Percentiles rank a stretch among this genome's conserved stretches.
phyloP scores from a whole-genome alignment of 768 basidiomycete species.

The Pilatotrama ljubarskyi region DNA sequence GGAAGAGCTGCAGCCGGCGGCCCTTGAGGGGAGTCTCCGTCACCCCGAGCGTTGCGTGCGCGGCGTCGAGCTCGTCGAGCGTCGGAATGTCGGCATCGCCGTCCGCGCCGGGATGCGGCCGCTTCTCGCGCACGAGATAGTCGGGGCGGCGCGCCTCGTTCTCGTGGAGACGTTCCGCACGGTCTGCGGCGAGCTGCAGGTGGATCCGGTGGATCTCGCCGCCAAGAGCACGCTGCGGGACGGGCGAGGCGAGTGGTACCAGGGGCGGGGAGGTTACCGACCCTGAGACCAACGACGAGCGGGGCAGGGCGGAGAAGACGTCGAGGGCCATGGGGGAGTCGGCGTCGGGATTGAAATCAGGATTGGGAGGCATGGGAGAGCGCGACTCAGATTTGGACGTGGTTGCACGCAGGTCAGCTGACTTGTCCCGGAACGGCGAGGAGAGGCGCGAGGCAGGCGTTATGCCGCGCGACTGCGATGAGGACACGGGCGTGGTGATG shows the following conservation, averaged over 20 bases:
- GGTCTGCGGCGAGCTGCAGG: conserved; percentile 51
- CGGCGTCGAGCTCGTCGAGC: conserved; percentile 37
- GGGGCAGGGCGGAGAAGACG: conserved; percentile 16
- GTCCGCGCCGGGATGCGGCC: conserved; percentile 34
- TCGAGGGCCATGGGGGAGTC: conserved; percentile 4
- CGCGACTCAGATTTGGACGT: conserved; percentile 17
- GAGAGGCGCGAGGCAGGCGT: conserved; percentile 29
- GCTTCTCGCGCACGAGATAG: conserved; percentile 63
- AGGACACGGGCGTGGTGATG: conserved; percentile 14
- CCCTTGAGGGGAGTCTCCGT: conserved; percentile 73
- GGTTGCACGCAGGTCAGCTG: conserved; percentile 20
- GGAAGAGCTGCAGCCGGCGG: conserved; percentile 70
- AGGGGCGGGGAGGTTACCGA: conserved; percentile 26
- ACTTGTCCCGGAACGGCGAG: conserved; percentile 34
- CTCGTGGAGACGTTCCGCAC: conserved; percentile 49
- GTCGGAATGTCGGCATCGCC: conserved; percentile 39
- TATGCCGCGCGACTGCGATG: conserved; percentile 23
- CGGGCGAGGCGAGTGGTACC: conserved; percentile 30
- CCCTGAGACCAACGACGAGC: too few relatives aligned
- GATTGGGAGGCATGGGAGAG: conserved; percentile 19
- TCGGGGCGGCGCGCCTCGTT: conserved; percentile 69
- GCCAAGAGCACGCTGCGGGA: conserved; percentile 37
- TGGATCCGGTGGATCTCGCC: conserved; percentile 64
- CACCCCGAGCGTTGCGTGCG: conserved; percentile 51
- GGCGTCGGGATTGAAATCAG: too few relatives aligned